Evolutionary conservation across 495 filamentous ascomycete species (phyloP).

Genomic region (Alectoria sarmentosa): DNA sequence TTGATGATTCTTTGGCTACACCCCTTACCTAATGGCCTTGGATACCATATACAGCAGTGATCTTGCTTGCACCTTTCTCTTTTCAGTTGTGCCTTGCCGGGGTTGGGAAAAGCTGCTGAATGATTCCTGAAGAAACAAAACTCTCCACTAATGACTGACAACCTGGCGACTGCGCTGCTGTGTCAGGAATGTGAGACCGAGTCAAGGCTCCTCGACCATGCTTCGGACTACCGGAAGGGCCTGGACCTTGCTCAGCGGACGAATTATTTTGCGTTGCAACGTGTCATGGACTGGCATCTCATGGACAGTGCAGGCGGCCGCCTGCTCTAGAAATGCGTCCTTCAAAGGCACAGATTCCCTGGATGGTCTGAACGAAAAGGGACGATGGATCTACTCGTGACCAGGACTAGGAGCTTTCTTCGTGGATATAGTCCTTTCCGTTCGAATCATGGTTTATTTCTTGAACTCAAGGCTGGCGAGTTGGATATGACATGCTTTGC

Average conservation of each 20-base stretch:
- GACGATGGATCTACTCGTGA: neutral
- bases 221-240: neutral
- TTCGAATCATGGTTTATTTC: neutral
- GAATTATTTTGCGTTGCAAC: neutral
- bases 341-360: conserved; percentile 4
- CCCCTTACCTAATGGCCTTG: conserved; percentile 15
- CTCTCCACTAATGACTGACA: neutral
- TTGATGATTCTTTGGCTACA: neutral
- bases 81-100: neutral
- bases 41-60: conserved; percentile 14
- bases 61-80: conserved; percentile 3
- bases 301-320: neutral
- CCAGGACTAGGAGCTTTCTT: neutral
- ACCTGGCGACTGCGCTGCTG: neutral
- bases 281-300: neutral
- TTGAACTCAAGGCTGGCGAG: neutral
- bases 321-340: neutral
- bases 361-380: neutral
- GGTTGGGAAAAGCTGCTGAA: neutral
- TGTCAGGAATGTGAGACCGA: neutral
- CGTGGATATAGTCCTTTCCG: neutral
- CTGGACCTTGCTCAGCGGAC: neutral
- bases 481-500: neutral
- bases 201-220: neutral
- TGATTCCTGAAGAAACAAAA: neutral